Base-by-base conservation (phyloP, 169 alveolate genomes). In the Eimeria sp. region DNA sequence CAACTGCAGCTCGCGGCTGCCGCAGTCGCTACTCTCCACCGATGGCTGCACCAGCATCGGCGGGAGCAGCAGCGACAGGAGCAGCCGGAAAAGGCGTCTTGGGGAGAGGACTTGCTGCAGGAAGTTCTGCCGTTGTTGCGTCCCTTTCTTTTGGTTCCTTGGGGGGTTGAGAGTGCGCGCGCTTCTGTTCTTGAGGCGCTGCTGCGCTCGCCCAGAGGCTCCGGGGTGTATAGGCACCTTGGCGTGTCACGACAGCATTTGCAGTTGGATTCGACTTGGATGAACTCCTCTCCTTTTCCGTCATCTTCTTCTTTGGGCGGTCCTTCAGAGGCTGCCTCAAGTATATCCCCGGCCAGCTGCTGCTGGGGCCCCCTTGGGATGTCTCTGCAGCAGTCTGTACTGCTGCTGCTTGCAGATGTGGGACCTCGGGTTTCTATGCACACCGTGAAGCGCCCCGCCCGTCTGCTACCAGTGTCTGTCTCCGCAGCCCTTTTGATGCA, bases 41-140 rank as follows among this genome's bases (percentile, higher is more conserved):
- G 72, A 11, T 82, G 90, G 90, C 90, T 30, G 90, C 72, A 82
- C 27, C 90, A 82, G 70, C 90, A 82, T 34, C 90, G n/a, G 90
- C 90, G 20, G 73, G 61, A 75, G 40, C 86, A 75, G 27, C 86
- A 75, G 86, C 86, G 45, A 61, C 73, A 57, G 58, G 47, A 43
- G 88, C 67, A 78, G 61, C 63, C n/a, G 83, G 54, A 73, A 51
- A 11, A 61, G 70, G 27, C 20, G 49, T 40, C 7, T 76, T 43
- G 72, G 89, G 89, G 6, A 13, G 51, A 27, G 49, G 51, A 54
- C 61, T 54, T 13, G 73, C 27, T 82, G 65, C 90, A 82, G 70
- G 90, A 47, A 73, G 34, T n/a, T 11, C 90, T 82, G 25, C 90
- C 90, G 22, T n/a, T 82, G 70, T 73, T 82, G 70, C 73, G n/a